Conservation (phyloP, 768 basidiomycete genomes). For the Rhizopogon vesiculosus region DNA sequence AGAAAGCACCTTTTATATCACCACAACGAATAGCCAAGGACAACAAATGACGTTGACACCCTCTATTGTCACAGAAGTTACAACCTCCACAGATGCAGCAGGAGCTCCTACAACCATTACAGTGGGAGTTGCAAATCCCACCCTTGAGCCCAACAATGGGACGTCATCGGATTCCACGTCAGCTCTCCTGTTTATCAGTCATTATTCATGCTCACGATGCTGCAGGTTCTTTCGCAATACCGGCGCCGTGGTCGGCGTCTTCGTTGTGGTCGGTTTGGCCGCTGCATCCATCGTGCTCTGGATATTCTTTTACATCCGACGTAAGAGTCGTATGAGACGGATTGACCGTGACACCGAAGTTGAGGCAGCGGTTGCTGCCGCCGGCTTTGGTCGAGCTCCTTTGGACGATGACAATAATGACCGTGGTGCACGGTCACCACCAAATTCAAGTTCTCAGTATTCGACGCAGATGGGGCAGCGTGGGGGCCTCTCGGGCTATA, state of each 20-base stretch:
- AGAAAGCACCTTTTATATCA: slow-evolving; percentile 43
- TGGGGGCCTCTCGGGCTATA: slow-evolving; percentile 17
- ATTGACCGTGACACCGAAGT: slow-evolving; percentile 68
- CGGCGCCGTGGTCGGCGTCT: slow-evolving; percentile 89
- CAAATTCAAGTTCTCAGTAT: slow-evolving; percentile 15
- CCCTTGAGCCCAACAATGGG: slow-evolving; percentile 48
- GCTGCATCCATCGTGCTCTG: slow-evolving; percentile 63
- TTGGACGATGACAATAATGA: slow-evolving; percentile 62
- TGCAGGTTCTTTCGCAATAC: slow-evolving; percentile 81
- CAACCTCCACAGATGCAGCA: slow-evolving; percentile 49
- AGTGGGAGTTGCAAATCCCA: slow-evolving; percentile 63
- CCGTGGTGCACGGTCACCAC: slow-evolving; percentile 9
- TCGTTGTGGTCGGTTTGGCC: slow-evolving; percentile 84
- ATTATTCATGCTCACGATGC: slow-evolving; percentile 5
- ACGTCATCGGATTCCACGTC: slow-evolving; percentile 45
- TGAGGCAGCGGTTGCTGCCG: slow-evolving; percentile 69
- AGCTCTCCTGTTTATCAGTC: slow-evolving; percentile 18
- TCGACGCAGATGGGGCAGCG: slow-evolving; percentile 37
- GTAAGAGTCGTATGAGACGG: slow-evolving; percentile 53
- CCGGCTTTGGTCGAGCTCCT: slow-evolving; percentile 62
- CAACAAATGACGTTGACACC: slow-evolving; percentile 46
- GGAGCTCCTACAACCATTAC: slow-evolving; percentile 59
- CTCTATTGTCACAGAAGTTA: slow-evolving; percentile 48
- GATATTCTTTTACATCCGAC: slow-evolving; percentile 65
- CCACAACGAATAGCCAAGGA: slow-evolving; percentile 58